These are phyloP conservation scores for Colletotrichum cuscutae DNA, from an alignment of 2,329 filamentous ascomycete genomes.

Conservation along the genomic window DNA sequence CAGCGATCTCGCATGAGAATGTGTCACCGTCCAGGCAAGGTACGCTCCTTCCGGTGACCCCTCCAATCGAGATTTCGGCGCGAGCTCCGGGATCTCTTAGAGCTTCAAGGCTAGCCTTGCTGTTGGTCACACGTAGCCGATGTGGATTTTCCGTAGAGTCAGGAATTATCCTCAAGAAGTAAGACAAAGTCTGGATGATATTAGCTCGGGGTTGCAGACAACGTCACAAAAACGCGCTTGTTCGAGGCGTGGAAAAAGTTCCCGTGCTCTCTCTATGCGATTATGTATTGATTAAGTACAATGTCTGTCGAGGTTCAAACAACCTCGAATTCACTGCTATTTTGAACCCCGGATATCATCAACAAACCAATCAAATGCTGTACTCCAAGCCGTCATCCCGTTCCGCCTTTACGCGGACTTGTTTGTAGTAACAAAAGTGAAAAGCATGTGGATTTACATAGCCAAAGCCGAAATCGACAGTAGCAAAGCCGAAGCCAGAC, in stretches of 20 bases:
- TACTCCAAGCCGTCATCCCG: not conserved
- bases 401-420: no score
- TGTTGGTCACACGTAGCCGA: not conserved
- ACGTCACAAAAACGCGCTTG: no score
- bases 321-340: not conserved
- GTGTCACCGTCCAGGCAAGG: not conserved
- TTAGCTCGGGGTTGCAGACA: no score
- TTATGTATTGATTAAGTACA: not conserved
- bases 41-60: not conserved
- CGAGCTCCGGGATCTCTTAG: not conserved
- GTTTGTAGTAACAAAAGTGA: not conserved
- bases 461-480: constrained; percentile 6
- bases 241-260: not conserved
- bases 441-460: not conserved
- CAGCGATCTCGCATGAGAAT: constrained; percentile 17
- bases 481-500: not conserved
- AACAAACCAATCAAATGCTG: not conserved
- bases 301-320: not conserved
- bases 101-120: not conserved
- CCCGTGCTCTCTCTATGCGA: not conserved
- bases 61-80: not conserved
- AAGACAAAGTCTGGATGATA: no score
- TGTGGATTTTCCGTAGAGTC: no score
- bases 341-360: not conserved
- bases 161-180: no score